phyloP scores from a whole-genome alignment of 805 yeast genomes.

The Starmera caribaea region DNA sequence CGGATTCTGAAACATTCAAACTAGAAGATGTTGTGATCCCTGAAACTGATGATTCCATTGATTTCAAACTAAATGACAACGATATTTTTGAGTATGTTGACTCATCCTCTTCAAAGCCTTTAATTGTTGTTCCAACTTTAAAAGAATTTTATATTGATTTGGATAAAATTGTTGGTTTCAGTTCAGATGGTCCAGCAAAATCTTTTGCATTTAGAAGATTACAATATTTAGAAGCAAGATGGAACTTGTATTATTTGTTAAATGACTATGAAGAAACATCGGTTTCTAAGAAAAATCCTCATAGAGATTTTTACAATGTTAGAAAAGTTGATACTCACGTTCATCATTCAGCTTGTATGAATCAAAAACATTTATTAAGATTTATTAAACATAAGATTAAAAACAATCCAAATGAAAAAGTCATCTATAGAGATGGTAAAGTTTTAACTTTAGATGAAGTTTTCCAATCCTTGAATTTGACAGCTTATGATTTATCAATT shows the following conservation, averaged over 20 bases:
- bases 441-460: conserved; percentile 82
- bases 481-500: conserved; percentile 91
- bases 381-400: conserved; percentile 92
- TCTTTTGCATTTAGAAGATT: conserved; percentile 91
- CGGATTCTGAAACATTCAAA: conserved; percentile 34
- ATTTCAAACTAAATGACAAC: conserved; percentile 41
- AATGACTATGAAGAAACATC: conserved; percentile 91
- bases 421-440: conserved; percentile 87
- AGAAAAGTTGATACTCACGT: conserved; percentile 98
- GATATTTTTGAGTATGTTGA: conserved; percentile 63
- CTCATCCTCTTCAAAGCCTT: conserved; percentile 21
- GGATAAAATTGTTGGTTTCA: conserved; percentile 59
- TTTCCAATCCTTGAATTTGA: conserved; percentile 78
- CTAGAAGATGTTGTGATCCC: conserved; percentile 32
- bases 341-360: conserved; percentile 99
- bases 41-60: conserved; percentile 35
- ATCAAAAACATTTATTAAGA: conserved; percentile 90
- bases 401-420: conserved; percentile 78
- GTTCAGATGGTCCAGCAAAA: conserved; percentile 94
- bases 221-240: conserved; percentile 91
- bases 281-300: conserved; percentile 87
- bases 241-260: conserved; percentile 82
- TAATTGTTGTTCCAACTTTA: conserved; percentile 63
- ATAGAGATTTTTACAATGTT: conserved; percentile 93
- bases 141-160: conserved; percentile 80